A percentile compares a stretch with the other conserved stretches of the same genome.
Evolutionary conservation across 805 yeast genomes (phyloP).

Genomic region (Komagataella pastoris): DNA sequence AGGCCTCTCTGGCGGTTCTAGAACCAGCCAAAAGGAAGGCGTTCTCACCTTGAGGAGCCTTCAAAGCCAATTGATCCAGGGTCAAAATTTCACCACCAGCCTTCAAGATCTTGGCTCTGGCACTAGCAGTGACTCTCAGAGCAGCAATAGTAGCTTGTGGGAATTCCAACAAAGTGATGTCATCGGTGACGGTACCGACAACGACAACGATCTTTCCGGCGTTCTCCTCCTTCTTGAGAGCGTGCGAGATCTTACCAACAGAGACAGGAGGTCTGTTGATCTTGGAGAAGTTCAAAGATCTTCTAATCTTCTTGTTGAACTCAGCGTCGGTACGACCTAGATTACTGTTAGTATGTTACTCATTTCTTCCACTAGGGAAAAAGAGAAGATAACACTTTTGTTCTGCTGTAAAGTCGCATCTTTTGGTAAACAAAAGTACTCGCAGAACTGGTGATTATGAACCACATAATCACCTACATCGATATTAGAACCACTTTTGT

Average conservation of each 20-base stretch:
- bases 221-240: conserved; percentile 72
- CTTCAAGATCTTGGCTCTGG: conserved; percentile 93
- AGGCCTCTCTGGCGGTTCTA: conserved; percentile 98
- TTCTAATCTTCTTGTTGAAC: conserved; percentile 96
- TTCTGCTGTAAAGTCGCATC: conserved; percentile 40
- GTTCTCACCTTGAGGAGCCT: conserved; percentile 99
- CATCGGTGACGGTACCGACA: conserved; percentile 99
- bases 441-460: conserved; percentile 18
- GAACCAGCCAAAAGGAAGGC: conserved; percentile 97
- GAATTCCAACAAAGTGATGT: conserved; percentile 82
- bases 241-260: conserved; percentile 79
- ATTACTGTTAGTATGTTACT: conserved; percentile 1
- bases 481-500: neutral
- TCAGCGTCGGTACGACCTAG: conserved; percentile 96
- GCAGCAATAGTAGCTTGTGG: conserved; percentile 99
- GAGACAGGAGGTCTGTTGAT: conserved; percentile 99
- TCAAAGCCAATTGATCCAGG: conserved; percentile 96
- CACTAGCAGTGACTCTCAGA: conserved; percentile 98
- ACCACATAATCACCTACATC: neutral
- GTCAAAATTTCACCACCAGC: conserved; percentile 99
- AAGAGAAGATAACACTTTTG: conserved; percentile 16
- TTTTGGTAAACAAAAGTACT: conserved; percentile 16
- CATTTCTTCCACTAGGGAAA: neutral
- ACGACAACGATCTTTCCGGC: conserved; percentile 88
- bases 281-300: conserved; percentile 93